These are phyloP conservation scores for Penicillium concentricum DNA, from an alignment of 2,329 filamentous ascomycete species.

Conservation along the genomic window DNA sequence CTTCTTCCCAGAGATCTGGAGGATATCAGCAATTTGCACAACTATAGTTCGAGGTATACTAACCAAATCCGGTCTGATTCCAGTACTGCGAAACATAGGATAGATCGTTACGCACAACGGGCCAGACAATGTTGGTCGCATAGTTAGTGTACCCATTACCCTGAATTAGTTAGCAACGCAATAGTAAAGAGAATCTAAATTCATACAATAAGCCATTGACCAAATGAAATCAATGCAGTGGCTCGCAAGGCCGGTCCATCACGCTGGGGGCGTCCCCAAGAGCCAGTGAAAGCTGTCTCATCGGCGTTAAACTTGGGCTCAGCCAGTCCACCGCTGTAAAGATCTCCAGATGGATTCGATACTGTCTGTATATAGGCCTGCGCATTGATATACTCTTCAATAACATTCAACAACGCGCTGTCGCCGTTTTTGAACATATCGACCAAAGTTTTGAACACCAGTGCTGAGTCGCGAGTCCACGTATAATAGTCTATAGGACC, in stretches of 20 bases:
- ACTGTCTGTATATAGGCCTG: conserved; percentile 67
- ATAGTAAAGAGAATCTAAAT: neutral
- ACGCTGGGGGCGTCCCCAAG: conserved; percentile 76
- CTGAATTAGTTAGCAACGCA: conserved; percentile 14
- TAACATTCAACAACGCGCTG: conserved; percentile 55
- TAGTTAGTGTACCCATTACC: conserved; percentile 57
- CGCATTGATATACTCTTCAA: conserved; percentile 67
- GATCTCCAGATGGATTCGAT: conserved; percentile 65
- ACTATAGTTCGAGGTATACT: neutral
- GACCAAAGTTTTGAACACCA: conserved; percentile 67
- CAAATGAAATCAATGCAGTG: conserved; percentile 69
- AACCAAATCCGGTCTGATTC: conserved; percentile 60
- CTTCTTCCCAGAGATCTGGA: conserved; percentile 75
- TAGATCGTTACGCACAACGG: conserved; percentile 72
- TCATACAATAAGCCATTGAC: conserved; percentile 63
- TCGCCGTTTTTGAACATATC: conserved; percentile 66
- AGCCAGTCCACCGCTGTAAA: conserved; percentile 55
- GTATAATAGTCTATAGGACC: conserved; percentile 68
- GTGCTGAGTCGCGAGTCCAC: conserved; percentile 73
- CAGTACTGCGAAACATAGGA: conserved; percentile 60
- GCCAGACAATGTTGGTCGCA: conserved; percentile 63
- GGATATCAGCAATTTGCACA: neutral
- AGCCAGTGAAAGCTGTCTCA: conserved; percentile 58
- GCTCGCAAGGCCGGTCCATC: conserved; percentile 77
- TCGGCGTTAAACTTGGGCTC: conserved; percentile 74